Percentiles rank a stretch among this genome's conserved stretches.
Conservation (phyloP, 495 filamentous ascomycete species). For the Delitschia confertaspora region DNA sequence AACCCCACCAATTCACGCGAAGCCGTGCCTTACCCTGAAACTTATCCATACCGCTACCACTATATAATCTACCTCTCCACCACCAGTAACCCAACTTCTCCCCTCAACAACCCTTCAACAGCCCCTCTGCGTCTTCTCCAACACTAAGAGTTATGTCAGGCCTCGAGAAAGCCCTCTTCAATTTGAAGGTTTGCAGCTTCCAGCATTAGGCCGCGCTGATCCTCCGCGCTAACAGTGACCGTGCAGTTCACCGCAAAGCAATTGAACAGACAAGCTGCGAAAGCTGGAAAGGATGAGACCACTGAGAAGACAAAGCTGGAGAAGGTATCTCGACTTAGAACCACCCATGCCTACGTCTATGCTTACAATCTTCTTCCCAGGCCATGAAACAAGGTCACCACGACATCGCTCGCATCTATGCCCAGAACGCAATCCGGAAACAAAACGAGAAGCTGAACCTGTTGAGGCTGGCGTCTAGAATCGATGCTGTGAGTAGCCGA, state of each 20-base stretch:
- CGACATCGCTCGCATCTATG: slow-evolving; percentile 74
- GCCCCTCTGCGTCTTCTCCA: not conserved
- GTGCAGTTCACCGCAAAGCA: slow-evolving; percentile 74
- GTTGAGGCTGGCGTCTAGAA: slow-evolving; percentile 47
- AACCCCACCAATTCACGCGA: slow-evolving; percentile 4
- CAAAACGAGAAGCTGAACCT: slow-evolving; percentile 60
- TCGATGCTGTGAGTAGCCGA: slow-evolving; percentile 53
- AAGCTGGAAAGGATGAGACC: slow-evolving; percentile 74
- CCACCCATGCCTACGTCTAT: not conserved
- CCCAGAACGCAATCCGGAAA: slow-evolving; percentile 77
- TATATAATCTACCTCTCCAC: not conserved
- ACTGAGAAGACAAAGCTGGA: slow-evolving; percentile 76
- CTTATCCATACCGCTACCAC: not conserved
- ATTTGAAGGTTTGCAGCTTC: slow-evolving; percentile 51
- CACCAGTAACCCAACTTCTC: not conserved
- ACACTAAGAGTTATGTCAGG: slow-evolving; percentile 43
- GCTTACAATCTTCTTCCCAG: slow-evolving; percentile 23
- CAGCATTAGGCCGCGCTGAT: not conserved
- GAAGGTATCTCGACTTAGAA: slow-evolving; percentile 44
- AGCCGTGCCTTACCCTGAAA: too few species aligned
- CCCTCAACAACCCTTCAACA: not conserved
- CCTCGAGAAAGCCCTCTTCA: slow-evolving; percentile 57
- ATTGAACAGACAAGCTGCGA: slow-evolving; percentile 68
- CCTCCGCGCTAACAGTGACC: slow-evolving; percentile 7
- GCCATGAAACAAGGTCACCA: slow-evolving; percentile 56